phyloP scores from a whole-genome alignment of 495 filamentous ascomycete genomes.

The Neurospora sp. region DNA sequence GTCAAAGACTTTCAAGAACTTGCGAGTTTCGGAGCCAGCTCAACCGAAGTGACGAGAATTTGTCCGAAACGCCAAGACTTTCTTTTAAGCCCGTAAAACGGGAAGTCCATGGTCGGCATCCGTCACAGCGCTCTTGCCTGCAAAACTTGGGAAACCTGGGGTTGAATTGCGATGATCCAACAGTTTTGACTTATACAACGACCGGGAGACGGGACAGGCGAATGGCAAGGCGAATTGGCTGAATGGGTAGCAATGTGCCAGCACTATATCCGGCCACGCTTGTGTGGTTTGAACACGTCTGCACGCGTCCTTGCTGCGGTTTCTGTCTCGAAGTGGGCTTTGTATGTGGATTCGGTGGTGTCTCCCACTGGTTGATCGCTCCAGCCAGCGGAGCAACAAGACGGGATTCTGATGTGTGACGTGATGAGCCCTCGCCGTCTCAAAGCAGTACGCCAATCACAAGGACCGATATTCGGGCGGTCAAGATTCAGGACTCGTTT shows the following conservation, averaged over 20 bases:
- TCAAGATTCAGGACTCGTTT: not conserved
- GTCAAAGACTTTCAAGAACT: not conserved
- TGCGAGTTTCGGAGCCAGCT: not conserved
- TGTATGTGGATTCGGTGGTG: not conserved
- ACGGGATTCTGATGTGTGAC: slow-evolving; percentile 6
- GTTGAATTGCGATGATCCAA: not conserved
- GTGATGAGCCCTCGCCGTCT: slow-evolving; percentile 8
- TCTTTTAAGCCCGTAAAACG: not conserved
- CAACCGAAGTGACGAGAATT: not conserved
- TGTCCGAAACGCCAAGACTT: not conserved
- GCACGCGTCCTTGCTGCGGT: not conserved
- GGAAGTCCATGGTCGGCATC: too few relatives aligned
- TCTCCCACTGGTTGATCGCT: not conserved
- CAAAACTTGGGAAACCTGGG: not conserved
- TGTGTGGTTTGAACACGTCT: not conserved
- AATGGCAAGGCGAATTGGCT: not conserved
- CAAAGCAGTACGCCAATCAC: slow-evolving; percentile 13
- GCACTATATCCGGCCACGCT: not conserved
- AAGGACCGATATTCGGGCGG: slow-evolving; percentile 1
- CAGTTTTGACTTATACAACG: not conserved
- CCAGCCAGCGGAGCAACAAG: not conserved
- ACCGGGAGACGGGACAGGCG: not conserved
- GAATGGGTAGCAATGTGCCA: not conserved
- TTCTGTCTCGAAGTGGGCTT: not conserved
- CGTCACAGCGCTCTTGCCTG: not conserved